A percentile compares a stretch with the other conserved stretches of the same genome.
phyloP scores from a whole-genome alignment of 306 rosid genomes.

The Quercus wislizeni region DNA sequence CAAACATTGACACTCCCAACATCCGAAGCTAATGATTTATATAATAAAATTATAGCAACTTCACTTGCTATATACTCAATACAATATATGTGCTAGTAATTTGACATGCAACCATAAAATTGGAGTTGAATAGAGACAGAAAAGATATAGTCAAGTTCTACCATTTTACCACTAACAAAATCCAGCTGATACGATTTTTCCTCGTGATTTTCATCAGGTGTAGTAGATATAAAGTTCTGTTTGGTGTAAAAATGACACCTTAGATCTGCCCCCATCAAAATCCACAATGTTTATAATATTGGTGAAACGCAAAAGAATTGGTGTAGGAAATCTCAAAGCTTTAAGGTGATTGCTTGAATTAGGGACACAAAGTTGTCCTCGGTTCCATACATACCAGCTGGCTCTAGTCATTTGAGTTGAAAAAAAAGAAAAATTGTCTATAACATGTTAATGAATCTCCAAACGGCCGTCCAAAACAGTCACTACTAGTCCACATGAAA shows the following conservation, averaged over 20 bases:
- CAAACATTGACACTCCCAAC: no score
- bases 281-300: background rate
- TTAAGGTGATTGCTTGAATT: conserved; percentile 15
- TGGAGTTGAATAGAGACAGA: no score
- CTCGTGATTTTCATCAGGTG: background rate
- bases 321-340: conserved; percentile 15
- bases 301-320: background rate
- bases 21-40: no score
- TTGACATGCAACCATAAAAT: no score
- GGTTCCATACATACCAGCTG: conserved; percentile 32
- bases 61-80: no score
- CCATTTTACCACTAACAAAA: background rate
- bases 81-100: no score
- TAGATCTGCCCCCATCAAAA: background rate
- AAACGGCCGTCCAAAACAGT: background rate
- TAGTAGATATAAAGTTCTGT: background rate
- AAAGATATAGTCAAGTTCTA: no score
- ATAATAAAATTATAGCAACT: no score
- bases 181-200: background rate
- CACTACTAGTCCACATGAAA: conserved; percentile 1
- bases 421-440: background rate
- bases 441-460: background rate
- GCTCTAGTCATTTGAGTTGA: background rate
- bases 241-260: background rate
- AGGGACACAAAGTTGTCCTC: conserved; percentile 26